Conservation (phyloP, 73 alveolate genomes). For the Symbiodinium natans region DNA sequence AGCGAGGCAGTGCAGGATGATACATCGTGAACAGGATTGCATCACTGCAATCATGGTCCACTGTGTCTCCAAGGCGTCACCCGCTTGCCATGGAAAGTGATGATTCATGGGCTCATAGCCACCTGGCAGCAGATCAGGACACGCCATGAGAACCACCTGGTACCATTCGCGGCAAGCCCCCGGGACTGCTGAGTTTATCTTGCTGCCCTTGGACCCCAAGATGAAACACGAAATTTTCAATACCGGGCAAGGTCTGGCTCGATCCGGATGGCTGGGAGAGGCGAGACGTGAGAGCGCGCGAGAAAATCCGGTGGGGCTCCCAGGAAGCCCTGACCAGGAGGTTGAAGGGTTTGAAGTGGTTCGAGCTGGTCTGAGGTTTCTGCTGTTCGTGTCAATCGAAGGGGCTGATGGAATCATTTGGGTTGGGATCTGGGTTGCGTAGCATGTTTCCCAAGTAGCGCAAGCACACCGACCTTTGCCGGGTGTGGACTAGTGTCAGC, state of each 20-base stretch:
- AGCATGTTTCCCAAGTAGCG: too few relatives aligned
- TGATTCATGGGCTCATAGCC: constrained; percentile 22
- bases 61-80: constrained; percentile 40
- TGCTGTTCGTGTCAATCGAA: neutral
- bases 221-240: too few relatives aligned
- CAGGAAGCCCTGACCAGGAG: neutral
- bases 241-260: constrained; percentile 42
- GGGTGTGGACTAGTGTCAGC: too few relatives aligned
- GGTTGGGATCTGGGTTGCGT: too few relatives aligned
- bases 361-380: neutral
- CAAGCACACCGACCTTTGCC: too few relatives aligned
- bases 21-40: too few relatives aligned
- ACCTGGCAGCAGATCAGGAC: neutral
- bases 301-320: constrained; percentile 30
- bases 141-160: too few relatives aligned
- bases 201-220: too few relatives aligned
- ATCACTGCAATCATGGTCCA: too few relatives aligned
- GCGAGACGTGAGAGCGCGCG: constrained; percentile 34
- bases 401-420: neutral
- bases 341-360: neutral
- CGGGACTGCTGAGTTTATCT: too few relatives aligned
- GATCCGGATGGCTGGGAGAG: constrained; percentile 82
- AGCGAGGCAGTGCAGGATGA: too few relatives aligned
- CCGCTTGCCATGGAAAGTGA: constrained; percentile 87
- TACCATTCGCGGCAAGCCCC: too few relatives aligned